Evolutionary conservation across 2,329 filamentous ascomycete genomes (phyloP), one percentile per base, ranked within the genome.

Genomic region (Clonostachys chloroleuca): DNA sequence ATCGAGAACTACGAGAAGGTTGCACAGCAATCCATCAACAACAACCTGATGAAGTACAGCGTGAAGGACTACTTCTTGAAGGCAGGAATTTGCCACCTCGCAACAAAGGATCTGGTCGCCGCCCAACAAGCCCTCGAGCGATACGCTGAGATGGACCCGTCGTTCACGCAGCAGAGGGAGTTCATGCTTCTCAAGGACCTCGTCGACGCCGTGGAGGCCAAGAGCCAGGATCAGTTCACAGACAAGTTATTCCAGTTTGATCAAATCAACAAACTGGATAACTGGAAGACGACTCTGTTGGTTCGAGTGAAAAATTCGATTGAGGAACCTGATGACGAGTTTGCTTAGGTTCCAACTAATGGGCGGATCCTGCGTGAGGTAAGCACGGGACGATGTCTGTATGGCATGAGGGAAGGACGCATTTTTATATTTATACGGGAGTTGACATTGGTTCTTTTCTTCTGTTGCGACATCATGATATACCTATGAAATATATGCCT

Each of bases 41-140:
- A 95, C 74, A 94, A 95, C 66, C 75, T 96, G 49, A 92, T 95
- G 88, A 88, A 86, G 64, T 95, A 89, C 81, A 89, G 83, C 43
- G 90, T 97, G 53, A 97, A 96, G 69, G 91, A 96, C 55, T 96
- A 96, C 71, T 85, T 96, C 60, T 78, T 97, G 60, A 96, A 96
- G 72, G 89, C 90, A 1, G 92, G 91, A 34, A 88, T 97, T 62
- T 96, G 92, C 72, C 87, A 95, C 64, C 77, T 97, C 36, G 82
- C 81, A 37, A 75, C 73, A 16, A 75, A 75, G 51, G 92, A 97
- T 64, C 72, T 87, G 58, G 87, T 96, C 46, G 87, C 86, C 43
- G 80, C 85, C 16, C 86, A 86, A 61, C 81, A 89, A 44, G 92
- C 91, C 33, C 73, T 97, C 18, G 86, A 95, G 59, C 83, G 81